A percentile compares a stretch with the other conserved stretches of the same genome.
Conservation (phyloP, 345 rosid genomes). For the Toxicodendron radicans region DNA sequence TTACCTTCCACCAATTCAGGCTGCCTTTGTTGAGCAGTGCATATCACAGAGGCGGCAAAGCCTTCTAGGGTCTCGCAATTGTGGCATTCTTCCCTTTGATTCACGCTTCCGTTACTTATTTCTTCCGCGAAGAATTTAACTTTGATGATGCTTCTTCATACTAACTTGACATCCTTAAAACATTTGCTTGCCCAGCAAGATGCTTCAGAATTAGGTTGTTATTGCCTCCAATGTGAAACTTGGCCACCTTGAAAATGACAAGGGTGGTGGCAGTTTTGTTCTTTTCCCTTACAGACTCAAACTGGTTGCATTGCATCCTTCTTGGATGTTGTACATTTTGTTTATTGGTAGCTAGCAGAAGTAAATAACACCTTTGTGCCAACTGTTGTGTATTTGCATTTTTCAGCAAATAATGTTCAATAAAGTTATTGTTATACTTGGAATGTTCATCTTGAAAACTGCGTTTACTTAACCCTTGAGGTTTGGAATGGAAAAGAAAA, state of each 20-base stretch:
- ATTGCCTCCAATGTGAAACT: background rate
- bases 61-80: slow-evolving; percentile 68
- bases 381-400: background rate
- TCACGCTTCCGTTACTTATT: slow-evolving; percentile 81
- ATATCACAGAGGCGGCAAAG: slow-evolving; percentile 66
- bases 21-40: slow-evolving; percentile 80
- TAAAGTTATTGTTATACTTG: background rate
- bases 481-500: too few species aligned
- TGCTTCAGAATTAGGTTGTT: background rate
- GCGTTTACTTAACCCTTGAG: too few species aligned
- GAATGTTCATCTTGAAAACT: background rate
- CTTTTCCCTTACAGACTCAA: background rate
- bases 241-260: background rate
- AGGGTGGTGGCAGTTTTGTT: slow-evolving; percentile 18
- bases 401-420: slow-evolving; percentile 9
- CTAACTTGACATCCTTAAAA: background rate
- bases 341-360: background rate
- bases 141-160: slow-evolving; percentile 22
- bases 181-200: background rate
- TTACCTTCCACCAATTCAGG: slow-evolving; percentile 73
- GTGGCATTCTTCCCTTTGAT: slow-evolving; percentile 75
- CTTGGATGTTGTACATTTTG: slow-evolving; percentile 20
- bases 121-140: slow-evolving; percentile 44
- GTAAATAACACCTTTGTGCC: background rate
- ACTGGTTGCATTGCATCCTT: slow-evolving; percentile 1